These are phyloP conservation scores for Petunia secreta DNA, from an alignment of 257 asterid genomes.

Conservation along the genomic window DNA sequence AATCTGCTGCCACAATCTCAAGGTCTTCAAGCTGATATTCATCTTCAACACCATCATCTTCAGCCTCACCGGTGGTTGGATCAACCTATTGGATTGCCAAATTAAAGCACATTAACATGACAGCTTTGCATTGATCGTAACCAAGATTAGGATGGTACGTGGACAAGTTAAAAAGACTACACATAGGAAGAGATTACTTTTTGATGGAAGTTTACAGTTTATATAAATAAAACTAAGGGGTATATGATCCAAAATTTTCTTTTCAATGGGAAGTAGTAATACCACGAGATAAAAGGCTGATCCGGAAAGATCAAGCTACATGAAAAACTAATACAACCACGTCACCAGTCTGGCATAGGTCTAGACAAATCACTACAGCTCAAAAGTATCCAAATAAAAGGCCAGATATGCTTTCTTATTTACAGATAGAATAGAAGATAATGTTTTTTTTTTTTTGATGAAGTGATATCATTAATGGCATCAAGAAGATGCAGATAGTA, in stretches of 20 bases:
- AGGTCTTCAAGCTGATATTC: conserved; percentile 97
- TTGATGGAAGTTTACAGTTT: background rate
- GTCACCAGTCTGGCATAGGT: background rate
- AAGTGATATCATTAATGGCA: too few species aligned
- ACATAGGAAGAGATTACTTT: too few species aligned
- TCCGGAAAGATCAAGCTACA: background rate
- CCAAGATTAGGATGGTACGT: background rate
- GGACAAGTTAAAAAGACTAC: too few species aligned
- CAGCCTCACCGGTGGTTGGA: conserved; percentile 86
- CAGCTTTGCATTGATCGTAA: background rate
- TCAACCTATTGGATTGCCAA: conserved; percentile 59
- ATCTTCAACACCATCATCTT: conserved; percentile 95
- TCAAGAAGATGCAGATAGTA: too few species aligned
- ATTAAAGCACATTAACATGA: background rate
- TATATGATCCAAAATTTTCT: background rate
- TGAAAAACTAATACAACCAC: too few species aligned
- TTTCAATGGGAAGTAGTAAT: background rate
- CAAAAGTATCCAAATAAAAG: background rate
- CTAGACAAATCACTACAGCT: background rate
- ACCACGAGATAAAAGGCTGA: background rate
- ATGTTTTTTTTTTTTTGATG: too few species aligned
- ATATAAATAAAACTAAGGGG: background rate
- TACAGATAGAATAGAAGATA: background rate
- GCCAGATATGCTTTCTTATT: background rate
- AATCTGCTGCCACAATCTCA: conserved; percentile 92